Percentiles rank a stretch among this genome's conserved stretches.
Evolutionary conservation across 805 yeast species (phyloP).

Genomic region (Wickerhamiella sorbophila): DNA sequence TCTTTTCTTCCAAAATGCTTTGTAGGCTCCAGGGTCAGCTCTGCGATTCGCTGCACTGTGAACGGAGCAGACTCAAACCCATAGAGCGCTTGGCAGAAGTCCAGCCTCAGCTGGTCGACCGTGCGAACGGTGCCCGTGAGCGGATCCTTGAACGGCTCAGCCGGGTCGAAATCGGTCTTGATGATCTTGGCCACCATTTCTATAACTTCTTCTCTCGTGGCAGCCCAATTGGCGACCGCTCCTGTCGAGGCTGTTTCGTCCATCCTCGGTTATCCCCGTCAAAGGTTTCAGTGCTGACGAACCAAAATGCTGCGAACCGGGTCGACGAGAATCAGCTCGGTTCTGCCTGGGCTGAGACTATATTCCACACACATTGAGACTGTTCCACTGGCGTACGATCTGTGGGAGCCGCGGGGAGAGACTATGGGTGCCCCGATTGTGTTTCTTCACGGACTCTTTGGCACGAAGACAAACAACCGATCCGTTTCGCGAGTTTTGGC

Average conservation of each 20-base stretch:
- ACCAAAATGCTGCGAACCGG: no score
- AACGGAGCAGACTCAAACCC: constrained; percentile 25
- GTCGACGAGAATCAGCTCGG: no score
- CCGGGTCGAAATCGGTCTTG: constrained; percentile 7
- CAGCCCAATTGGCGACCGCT: constrained; percentile 8
- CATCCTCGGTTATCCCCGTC: neutral
- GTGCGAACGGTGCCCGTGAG: constrained; percentile 11
- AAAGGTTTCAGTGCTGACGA: constrained; percentile 1
- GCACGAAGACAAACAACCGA: constrained; percentile 67
- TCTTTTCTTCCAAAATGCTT: constrained; percentile 12
- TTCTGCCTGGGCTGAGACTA: no score
- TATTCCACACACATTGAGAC: no score
- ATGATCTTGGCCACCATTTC: neutral
- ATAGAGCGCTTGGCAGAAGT: constrained; percentile 5
- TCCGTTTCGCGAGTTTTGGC: constrained; percentile 48
- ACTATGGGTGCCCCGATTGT: constrained; percentile 38
- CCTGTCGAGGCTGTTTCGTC: constrained; percentile 5
- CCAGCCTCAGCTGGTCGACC: constrained; percentile 6
- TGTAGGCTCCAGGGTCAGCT: constrained; percentile 21
- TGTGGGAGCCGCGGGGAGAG: constrained; percentile 14
- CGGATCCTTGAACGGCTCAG: constrained; percentile 12
- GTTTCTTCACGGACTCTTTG: constrained; percentile 81
- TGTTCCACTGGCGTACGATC: constrained; percentile 17
- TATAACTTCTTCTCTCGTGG: constrained; percentile 4
- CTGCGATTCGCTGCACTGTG: constrained; percentile 28